These are phyloP conservation scores for Chrysopogon serrulatus DNA, from an alignment of 176 grass and related monocot species.

Conservation along the genomic window DNA sequence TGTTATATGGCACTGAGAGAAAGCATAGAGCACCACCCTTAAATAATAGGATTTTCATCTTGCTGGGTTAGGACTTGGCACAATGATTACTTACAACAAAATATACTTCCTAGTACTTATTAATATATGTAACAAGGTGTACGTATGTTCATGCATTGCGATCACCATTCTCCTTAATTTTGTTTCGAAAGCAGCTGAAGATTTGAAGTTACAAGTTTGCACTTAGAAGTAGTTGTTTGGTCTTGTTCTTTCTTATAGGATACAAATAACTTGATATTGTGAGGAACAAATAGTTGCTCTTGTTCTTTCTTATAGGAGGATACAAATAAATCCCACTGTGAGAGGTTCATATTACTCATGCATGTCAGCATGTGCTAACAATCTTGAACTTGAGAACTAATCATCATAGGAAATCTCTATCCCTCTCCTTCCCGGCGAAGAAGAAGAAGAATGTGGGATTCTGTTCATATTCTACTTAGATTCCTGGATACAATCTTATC, in stretches of 20 bases:
- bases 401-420: background rate
- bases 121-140: background rate
- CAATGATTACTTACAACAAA: background rate
- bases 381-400: background rate
- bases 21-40: background rate
- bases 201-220: background rate
- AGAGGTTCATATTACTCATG: too few species aligned
- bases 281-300: too few species aligned
- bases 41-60: background rate
- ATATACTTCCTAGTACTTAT: background rate
- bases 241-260: too few species aligned
- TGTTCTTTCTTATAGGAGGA: too few species aligned
- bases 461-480: background rate
- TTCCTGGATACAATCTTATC: constrained; percentile 27
- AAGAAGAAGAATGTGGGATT: background rate
- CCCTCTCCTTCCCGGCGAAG: too few species aligned
- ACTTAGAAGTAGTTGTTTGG: background rate
- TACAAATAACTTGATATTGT: too few species aligned
- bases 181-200: background rate
- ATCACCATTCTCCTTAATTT: background rate
- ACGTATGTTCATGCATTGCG: background rate
- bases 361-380: too few species aligned
- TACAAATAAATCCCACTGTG: too few species aligned
- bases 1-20: constrained; percentile 13
- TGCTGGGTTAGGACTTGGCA: background rate